Base-by-base conservation (phyloP, 306 rosid genomes). In the Comarum palustre region DNA sequence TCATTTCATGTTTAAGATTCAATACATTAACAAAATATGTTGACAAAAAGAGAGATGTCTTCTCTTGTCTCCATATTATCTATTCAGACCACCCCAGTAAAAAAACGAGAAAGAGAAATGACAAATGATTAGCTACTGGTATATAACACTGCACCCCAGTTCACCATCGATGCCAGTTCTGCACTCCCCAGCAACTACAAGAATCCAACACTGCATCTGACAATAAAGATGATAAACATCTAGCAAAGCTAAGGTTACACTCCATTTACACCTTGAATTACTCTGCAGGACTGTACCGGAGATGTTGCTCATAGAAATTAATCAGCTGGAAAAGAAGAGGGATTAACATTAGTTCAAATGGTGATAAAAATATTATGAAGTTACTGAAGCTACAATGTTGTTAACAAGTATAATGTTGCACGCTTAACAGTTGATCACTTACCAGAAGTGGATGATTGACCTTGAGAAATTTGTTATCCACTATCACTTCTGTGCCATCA, bases 391-490 rank as follows among this genome's bases (percentile, higher is more conserved):
- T 20, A 27, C 22, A 20, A 36, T 48, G 43, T 66, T 69, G 66
- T 58, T 55, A 64, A 71, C 45, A 57, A 62, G 69, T 6, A 70
- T 32, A 34, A 15, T 14, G 34, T 25, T 39, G 52, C 50, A 3
- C 24, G 41, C 7, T 24, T 38, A 36, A 19, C 31, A 78, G 76
- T 81, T 85, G 88, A 36, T 36, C 27, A 78, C 80, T 87, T 84
- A 92, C 98, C 96, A 90, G 84, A 57, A 83, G 90, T 38, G 98
- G 98, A 77, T 88, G 59, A 69, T 84, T 75, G 63, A 86, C 80
- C 87, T 88, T 92, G 67, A 92, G 96, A 86, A 87, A 90, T 78
- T 85, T 92, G 91, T 92, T 92, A 77, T 88, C 92, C 84, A 92
- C 98, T 82, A 83, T 73, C 76, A 90, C 88, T 88, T 88, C 96